These are phyloP conservation scores for Camelina hispida DNA, from an alignment of 345 rosid species.

Conservation along the genomic window DNA sequence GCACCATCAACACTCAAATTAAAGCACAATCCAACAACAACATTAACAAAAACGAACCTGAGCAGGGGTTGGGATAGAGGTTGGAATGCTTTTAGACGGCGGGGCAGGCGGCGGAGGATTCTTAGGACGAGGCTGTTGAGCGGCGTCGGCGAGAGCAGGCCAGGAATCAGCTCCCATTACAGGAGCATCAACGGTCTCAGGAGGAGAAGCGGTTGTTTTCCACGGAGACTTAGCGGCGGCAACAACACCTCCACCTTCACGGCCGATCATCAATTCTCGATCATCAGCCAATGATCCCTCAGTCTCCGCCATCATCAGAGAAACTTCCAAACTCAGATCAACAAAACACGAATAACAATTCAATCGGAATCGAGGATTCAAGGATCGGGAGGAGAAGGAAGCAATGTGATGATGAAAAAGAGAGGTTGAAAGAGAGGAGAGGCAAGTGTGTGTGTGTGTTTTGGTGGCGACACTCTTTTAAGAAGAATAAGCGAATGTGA, in stretches of 20 bases:
- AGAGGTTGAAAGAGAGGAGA: slow-evolving; percentile 1
- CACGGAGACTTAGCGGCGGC: slow-evolving; percentile 65
- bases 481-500: neutral
- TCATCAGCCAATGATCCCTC: slow-evolving; percentile 44
- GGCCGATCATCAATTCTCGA: slow-evolving; percentile 36
- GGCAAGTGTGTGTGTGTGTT: slow-evolving; percentile 16
- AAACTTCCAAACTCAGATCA: neutral
- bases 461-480: slow-evolving; percentile 34
- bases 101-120: slow-evolving; percentile 39
- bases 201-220: slow-evolving; percentile 61
- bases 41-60: slow-evolving; percentile 46
- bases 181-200: slow-evolving; percentile 54
- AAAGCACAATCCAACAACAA: slow-evolving; percentile 1
- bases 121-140: slow-evolving; percentile 61
- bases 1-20: neutral
- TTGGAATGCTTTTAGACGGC: slow-evolving; percentile 34
- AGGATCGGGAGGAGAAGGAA: slow-evolving; percentile 24
- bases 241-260: slow-evolving; percentile 19
- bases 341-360: slow-evolving; percentile 9
- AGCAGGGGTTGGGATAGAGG: slow-evolving; percentile 34
- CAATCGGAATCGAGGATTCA: slow-evolving; percentile 1
- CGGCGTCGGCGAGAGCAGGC: slow-evolving; percentile 80
- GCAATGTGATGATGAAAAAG: slow-evolving; percentile 26
- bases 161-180: slow-evolving; percentile 81
- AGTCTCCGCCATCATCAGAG: slow-evolving; percentile 41